A percentile compares a stretch with the other conserved stretches of the same genome.
Conservation (phyloP, 2,329 filamentous ascomycete species). For the Pseudopithomyces chartarum region DNA sequence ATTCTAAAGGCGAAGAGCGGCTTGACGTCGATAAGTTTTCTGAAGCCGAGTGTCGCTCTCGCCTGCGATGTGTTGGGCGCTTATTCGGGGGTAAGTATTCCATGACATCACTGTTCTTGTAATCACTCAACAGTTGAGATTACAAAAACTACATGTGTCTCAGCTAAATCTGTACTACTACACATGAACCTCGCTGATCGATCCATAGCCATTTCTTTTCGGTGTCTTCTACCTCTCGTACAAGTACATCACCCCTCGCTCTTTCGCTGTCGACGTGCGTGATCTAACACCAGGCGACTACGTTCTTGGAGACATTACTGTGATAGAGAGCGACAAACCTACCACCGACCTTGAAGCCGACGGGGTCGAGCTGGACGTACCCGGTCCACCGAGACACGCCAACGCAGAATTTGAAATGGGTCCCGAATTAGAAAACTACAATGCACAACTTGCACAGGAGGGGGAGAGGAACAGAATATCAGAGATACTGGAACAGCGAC, state of each 20-base stretch:
- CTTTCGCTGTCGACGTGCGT: conserved; percentile 18
- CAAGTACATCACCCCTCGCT: conserved; percentile 24
- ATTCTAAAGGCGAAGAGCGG: conserved; percentile 22
- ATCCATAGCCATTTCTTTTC: conserved; percentile 19
- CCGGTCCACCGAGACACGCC: neutral
- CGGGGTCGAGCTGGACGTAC: conserved; percentile 13
- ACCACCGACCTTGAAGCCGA: neutral
- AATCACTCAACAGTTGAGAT: too few relatives aligned
- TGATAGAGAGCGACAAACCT: conserved; percentile 20
- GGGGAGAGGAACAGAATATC: conserved; percentile 15
- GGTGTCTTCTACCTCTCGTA: conserved; percentile 22
- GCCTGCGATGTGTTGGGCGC: conserved; percentile 30
- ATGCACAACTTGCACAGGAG: conserved; percentile 15
- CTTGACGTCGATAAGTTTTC: conserved; percentile 12
- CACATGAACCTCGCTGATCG: neutral
- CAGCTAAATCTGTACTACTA: too few relatives aligned
- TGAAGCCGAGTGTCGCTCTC: conserved; percentile 20
- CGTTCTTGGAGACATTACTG: conserved; percentile 21
- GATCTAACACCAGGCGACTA: conserved; percentile 24
- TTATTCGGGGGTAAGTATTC: conserved; percentile 29
- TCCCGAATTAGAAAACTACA: conserved; percentile 16
- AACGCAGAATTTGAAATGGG: conserved; percentile 8
- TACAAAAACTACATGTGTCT: too few relatives aligned
- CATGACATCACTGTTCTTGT: too few relatives aligned
- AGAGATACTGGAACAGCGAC: conserved; percentile 18